Percentiles rank a stretch among this genome's conserved stretches.
Evolutionary conservation across 2,329 filamentous ascomycete species (phyloP).

Genomic region (Cladosporium sp.): DNA sequence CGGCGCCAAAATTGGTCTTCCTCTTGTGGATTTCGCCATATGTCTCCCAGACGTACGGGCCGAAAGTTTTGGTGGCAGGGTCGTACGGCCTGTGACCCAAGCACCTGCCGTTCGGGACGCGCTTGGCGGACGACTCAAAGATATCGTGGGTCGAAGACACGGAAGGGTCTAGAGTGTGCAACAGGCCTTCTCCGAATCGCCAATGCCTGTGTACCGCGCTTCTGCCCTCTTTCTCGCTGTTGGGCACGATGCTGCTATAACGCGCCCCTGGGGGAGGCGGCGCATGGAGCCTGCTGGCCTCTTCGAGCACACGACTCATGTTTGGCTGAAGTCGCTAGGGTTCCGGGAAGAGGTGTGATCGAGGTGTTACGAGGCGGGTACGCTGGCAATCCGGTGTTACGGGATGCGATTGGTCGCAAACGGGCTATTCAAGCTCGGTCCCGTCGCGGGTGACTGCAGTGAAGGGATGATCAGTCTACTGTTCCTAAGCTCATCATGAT

Average conservation of each 20-base stretch:
- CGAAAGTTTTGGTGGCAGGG: slow-evolving; percentile 63
- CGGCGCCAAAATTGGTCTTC: slow-evolving; percentile 77
- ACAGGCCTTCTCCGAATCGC: slow-evolving; percentile 64
- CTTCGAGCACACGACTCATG: slow-evolving; percentile 17
- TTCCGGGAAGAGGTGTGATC: not conserved
- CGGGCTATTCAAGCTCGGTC: not conserved
- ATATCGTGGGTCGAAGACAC: slow-evolving; percentile 30
- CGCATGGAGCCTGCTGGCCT: slow-evolving; percentile 45
- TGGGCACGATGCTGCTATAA: slow-evolving; percentile 71
- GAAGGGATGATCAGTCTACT: not conserved
- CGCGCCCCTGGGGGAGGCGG: slow-evolving; percentile 68
- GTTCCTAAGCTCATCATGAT: not conserved
- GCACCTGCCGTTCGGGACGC: slow-evolving; percentile 61
- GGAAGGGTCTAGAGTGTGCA: slow-evolving; percentile 65
- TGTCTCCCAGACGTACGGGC: slow-evolving; percentile 74
- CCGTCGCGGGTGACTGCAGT: not conserved
- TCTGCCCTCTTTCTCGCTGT: slow-evolving; percentile 65
- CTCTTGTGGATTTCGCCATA: slow-evolving; percentile 74
- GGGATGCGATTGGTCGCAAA: slow-evolving; percentile 6
- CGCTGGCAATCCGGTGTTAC: not conserved
- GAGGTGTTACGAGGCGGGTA: not conserved
- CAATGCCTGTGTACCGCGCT: slow-evolving; percentile 78
- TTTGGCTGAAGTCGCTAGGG: not conserved
- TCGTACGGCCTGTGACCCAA: slow-evolving; percentile 79
- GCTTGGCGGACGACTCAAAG: slow-evolving; percentile 43